Base-by-base conservation (phyloP, 2,329 filamentous ascomycete species). In the Diaporthe vexans region DNA sequence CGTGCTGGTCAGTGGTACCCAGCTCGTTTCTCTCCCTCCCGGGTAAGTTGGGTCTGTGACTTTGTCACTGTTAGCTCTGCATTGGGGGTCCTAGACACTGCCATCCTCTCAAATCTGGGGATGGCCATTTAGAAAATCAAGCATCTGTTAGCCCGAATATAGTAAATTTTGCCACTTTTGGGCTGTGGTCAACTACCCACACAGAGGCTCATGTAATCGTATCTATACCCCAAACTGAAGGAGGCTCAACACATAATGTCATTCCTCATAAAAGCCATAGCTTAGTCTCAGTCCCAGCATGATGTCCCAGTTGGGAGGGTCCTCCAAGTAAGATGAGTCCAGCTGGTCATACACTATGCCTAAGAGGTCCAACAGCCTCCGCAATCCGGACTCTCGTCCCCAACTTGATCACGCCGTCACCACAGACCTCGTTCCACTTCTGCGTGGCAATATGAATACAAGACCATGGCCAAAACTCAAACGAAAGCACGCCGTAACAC, bases 381-480 rank as follows among this genome's bases (percentile, higher is more conserved):
- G 17, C 24, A 52, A 3, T 33, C 26, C 46, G 10, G 19, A 15
- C 6, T 33, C 54, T n/a, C 48, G 48, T 37, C 56, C 43, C 52
- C 63, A 52, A 21, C 48, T 43, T n/a, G 15, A 26, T 43, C 29
- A 9, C 10, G 1, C 13, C 43, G 33, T 46, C 26, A 9, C 40
- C 13, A 40, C 13, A 29, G n/a, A 6, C 29, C 21, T 11, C 10
- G 40, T 61, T 1, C 21, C 69, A 26, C 24, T 15, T 52, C 6
- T n/a, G 46, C 21, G 51, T 63, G n/a, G 29, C 10, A 7, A 33
- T 52, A 43, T n/a, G 54, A 63, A 43, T 72, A 63, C 46, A 72
- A 54, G 24, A 33, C 10, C 46, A 11, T 2, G 33, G 40, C n/a
- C 21, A 35, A 7, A 24, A 72, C n/a, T 37, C n/a, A 11, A 72